A percentile compares a stretch with the other conserved stretches of the same genome.
These are phyloP conservation scores for Gamarada debralockiae DNA, from an alignment of 495 filamentous ascomycete species.

Conservation along the genomic window DNA sequence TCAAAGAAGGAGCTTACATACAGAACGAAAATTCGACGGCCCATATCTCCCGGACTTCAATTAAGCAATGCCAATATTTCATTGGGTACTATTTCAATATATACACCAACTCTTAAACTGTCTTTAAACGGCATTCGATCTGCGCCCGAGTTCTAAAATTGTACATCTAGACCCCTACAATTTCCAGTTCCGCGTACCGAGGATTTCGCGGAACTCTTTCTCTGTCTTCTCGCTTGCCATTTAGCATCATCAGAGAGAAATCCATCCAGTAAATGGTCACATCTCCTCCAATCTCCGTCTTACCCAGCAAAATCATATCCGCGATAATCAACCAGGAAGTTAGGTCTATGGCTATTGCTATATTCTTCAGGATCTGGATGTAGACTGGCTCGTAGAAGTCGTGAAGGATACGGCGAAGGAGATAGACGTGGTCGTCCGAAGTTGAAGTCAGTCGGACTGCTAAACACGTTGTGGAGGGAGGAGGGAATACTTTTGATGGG, in stretches of 20 bases:
- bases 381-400: too few species aligned
- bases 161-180: too few species aligned
- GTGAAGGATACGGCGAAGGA: neutral
- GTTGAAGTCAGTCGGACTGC: neutral
- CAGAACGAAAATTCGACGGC: too few species aligned
- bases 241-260: slow-evolving; percentile 27
- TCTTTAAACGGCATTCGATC: too few species aligned
- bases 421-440: neutral
- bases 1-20: too few species aligned
- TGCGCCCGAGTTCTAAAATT: too few species aligned
- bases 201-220: slow-evolving; percentile 25
- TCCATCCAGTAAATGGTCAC: slow-evolving; percentile 26
- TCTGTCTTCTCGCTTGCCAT: slow-evolving; percentile 30
- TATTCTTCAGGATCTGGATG: neutral
- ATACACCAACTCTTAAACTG: too few species aligned
- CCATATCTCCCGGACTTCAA: too few species aligned
- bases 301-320: slow-evolving; percentile 28
- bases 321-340: slow-evolving; percentile 27
- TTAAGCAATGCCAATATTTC: too few species aligned
- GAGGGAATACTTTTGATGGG: too few species aligned
- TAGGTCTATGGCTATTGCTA: neutral
- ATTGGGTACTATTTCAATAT: too few species aligned
- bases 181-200: slow-evolving; percentile 8
- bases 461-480: too few species aligned
- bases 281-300: slow-evolving; percentile 16